These are phyloP conservation scores for Williopsis jadinii DNA, from an alignment of 1,139 yeast genomes.

Conservation along the genomic window DNA sequence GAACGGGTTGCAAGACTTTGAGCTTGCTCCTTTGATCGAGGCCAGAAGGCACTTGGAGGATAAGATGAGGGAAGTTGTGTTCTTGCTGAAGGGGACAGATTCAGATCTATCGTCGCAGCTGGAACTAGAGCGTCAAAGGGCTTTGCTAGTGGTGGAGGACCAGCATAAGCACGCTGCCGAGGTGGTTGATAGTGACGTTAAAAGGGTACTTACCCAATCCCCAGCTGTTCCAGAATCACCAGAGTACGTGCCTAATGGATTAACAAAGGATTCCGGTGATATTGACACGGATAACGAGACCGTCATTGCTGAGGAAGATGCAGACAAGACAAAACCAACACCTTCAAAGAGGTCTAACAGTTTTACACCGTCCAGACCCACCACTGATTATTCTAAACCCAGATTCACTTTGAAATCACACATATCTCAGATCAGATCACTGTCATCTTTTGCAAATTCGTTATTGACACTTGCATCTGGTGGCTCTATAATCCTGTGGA, in stretches of 20 bases:
- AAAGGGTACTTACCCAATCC: background rate
- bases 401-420: constrained; percentile 8
- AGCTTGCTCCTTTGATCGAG: constrained; percentile 13
- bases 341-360: too few relatives aligned
- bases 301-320: constrained; percentile 7
- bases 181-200: too few relatives aligned
- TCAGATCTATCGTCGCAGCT: constrained; percentile 3
- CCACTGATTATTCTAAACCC: background rate
- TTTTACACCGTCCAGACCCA: too few relatives aligned
- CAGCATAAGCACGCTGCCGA: background rate
- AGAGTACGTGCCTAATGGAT: background rate
- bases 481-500: too few relatives aligned
- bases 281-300: constrained; percentile 6
- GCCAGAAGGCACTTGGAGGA: constrained; percentile 25
- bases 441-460: constrained; percentile 3
- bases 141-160: constrained; percentile 6
- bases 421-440: constrained; percentile 2
- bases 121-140: constrained; percentile 8
- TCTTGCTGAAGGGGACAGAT: constrained; percentile 24
- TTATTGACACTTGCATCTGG: constrained; percentile 7
- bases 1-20: constrained; percentile 1
- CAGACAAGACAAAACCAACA: too few relatives aligned
- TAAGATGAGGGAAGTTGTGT: constrained; percentile 28
- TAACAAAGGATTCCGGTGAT: too few relatives aligned
- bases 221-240: background rate